Conservation (phyloP, 495 filamentous ascomycete genomes). For the Lentithecium fluviatile region DNA sequence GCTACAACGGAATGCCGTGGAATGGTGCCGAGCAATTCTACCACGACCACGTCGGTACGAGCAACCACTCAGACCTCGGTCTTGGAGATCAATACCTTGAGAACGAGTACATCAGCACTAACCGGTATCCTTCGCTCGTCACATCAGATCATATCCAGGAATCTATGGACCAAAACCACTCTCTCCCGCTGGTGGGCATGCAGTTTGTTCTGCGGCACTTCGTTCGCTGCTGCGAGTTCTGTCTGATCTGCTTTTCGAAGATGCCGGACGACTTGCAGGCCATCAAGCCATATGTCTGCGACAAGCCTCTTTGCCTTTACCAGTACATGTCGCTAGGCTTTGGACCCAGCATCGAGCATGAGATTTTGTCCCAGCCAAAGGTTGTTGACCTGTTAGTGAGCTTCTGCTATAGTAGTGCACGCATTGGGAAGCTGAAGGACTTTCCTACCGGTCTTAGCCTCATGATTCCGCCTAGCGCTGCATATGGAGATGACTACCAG, state of each 20-base stretch:
- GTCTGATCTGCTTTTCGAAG: slow-evolving; percentile 78
- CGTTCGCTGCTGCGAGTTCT: slow-evolving; percentile 82
- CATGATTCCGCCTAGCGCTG: slow-evolving; percentile 54
- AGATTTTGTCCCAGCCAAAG: slow-evolving; percentile 74
- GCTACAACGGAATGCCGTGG: slow-evolving; percentile 62
- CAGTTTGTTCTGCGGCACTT: slow-evolving; percentile 80
- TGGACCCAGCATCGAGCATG: slow-evolving; percentile 80
- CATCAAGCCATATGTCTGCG: slow-evolving; percentile 91
- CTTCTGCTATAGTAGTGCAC: slow-evolving; percentile 70
- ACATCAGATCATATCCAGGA: slow-evolving; percentile 40
- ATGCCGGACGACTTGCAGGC: slow-evolving; percentile 72
- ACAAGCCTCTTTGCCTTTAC: slow-evolving; percentile 74
- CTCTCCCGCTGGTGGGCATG: slow-evolving; percentile 72
- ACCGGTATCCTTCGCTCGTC: slow-evolving; percentile 39
- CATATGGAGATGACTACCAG: slow-evolving; percentile 11
- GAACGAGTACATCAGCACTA: slow-evolving; percentile 33
- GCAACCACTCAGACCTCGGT: slow-evolving; percentile 36
- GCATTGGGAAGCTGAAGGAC: slow-evolving; percentile 50
- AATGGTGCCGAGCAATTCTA: slow-evolving; percentile 64
- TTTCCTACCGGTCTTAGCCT: slow-evolving; percentile 69
- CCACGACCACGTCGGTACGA: slow-evolving; percentile 47
- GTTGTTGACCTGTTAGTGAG: slow-evolving; percentile 85
- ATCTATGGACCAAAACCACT: slow-evolving; percentile 32
- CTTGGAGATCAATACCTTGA: slow-evolving; percentile 44
- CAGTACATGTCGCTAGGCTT: slow-evolving; percentile 90